Evolutionary conservation across 768 basidiomycete genomes (phyloP), one percentile per base, ranked within the genome.

Genomic region (Lactarius trivialis): DNA sequence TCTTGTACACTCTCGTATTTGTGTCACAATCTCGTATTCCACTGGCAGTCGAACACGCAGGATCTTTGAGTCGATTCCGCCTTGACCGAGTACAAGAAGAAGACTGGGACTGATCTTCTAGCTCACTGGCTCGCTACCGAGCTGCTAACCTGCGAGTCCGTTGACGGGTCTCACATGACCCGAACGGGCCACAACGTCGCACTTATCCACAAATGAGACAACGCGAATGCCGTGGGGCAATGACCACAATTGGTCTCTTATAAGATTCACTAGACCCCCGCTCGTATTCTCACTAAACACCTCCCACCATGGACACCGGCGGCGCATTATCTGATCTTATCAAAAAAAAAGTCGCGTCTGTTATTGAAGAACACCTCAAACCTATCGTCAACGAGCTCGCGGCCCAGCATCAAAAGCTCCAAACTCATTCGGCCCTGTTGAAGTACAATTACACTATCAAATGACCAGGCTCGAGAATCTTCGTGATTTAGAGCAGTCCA

Each of bases 361-460:
- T 63, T 30, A 51, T 63, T 14, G 30, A 63, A 55, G 58, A 63
- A 14, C 57, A 59, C 37, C 62, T 63, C 30, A 49, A 50, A 48
- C 62, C 62, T 14, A 41, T 63, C 32, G 48, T 60, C 28, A 28
- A 39, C 4, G 62, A 60, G 53, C 54, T 63, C 15, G 62, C 53
- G 8, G 45, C 48, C 33, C 62, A 63, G 37, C 58, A 51, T 8
- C 17, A 49, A 28, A 55, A 45, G 3, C 57, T 63, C 11, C 37
- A 19, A 14, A 55, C 32, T 11, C 54, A 63, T 26, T 24, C 58
- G 12, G 45, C 58, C 2, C 26, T 63, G 12, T 48, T 63, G 17
- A 59, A 21, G 24, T 37, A 63, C 48, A 55, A 63, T 24, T 48
- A 63, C 54, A 60, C 48, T 63, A 60, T 14, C 62, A 63, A 30